Evolutionary conservation across 164 flowering plant species (phyloP).

Genomic region (Vitis cinerea): DNA sequence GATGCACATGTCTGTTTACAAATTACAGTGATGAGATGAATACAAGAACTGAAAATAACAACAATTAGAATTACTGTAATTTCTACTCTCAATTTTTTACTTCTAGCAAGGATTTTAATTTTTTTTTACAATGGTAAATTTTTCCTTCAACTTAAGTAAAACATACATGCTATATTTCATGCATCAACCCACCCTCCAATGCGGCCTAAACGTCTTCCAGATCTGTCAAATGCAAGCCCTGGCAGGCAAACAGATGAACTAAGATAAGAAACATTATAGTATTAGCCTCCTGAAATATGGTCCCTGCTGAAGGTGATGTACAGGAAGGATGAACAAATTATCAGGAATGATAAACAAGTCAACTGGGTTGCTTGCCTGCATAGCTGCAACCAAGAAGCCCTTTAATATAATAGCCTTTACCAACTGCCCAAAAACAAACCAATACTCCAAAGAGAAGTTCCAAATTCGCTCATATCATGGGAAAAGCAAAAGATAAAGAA

Average conservation of each 20-base stretch:
- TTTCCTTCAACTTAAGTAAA: too few species aligned
- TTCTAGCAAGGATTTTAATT: too few species aligned
- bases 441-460: too few species aligned
- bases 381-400: conserved; percentile 50
- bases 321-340: conserved; percentile 21
- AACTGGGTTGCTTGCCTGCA: conserved; percentile 81
- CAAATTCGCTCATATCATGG: not conserved
- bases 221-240: conserved; percentile 94
- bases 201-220: conserved; percentile 96
- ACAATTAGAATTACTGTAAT: too few species aligned
- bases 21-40: too few species aligned
- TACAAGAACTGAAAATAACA: too few species aligned
- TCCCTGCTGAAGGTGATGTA: not conserved
- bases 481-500: too few species aligned
- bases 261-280: not conserved
- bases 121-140: too few species aligned
- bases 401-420: conserved; percentile 2
- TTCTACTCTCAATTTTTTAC: too few species aligned
- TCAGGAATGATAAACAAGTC: conserved; percentile 92
- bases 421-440: too few species aligned
- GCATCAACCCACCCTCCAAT: conserved; percentile 81
- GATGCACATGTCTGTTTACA: too few species aligned
- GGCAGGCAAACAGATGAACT: conserved; percentile 8
- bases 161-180: not conserved
- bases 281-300: not conserved